A percentile compares a stretch with the other conserved stretches of the same genome.
Evolutionary conservation across 164 flowering plant genomes (phyloP).

Genomic region (Umbellularia californica): DNA sequence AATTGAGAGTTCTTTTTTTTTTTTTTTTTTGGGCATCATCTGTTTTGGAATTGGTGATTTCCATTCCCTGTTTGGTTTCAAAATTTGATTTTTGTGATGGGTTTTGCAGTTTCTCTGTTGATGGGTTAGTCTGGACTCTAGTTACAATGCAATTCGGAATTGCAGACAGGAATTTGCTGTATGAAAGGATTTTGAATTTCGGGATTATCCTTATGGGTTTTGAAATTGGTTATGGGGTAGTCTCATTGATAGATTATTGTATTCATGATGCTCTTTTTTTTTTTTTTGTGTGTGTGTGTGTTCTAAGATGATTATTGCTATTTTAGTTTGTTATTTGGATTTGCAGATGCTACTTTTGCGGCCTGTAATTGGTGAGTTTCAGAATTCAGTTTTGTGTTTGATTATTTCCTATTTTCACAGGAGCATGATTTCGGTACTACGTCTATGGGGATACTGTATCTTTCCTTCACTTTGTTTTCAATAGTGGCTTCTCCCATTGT

Average conservation of each 20-base stretch:
- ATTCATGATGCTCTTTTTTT: neutral
- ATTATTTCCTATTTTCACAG: slow-evolving; percentile 25
- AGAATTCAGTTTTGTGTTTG: neutral
- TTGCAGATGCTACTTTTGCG: neutral
- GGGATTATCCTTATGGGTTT: neutral
- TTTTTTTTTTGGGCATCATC: neutral
- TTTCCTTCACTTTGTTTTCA: slow-evolving; percentile 77
- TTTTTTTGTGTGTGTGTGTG: too few relatives aligned
- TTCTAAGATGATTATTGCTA: neutral
- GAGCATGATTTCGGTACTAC: slow-evolving; percentile 70
- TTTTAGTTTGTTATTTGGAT: neutral
- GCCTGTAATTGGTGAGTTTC: neutral
- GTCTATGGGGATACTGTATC: slow-evolving; percentile 80
- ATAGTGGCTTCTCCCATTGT: slow-evolving; percentile 76
- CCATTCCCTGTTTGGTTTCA: too few relatives aligned
- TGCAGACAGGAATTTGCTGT: neutral
- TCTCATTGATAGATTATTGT: neutral
- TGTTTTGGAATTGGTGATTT: neutral
- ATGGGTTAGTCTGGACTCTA: neutral
- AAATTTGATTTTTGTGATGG: neutral
- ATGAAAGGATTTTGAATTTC: neutral
- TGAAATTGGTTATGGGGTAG: neutral
- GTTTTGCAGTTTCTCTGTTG: neutral
- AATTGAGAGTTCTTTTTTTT: neutral
- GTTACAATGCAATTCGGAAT: neutral